A percentile compares a stretch with the other conserved stretches of the same genome.
phyloP scores from a whole-genome alignment of 441 rosid species.

The Bocquillonia castaneifolia region DNA sequence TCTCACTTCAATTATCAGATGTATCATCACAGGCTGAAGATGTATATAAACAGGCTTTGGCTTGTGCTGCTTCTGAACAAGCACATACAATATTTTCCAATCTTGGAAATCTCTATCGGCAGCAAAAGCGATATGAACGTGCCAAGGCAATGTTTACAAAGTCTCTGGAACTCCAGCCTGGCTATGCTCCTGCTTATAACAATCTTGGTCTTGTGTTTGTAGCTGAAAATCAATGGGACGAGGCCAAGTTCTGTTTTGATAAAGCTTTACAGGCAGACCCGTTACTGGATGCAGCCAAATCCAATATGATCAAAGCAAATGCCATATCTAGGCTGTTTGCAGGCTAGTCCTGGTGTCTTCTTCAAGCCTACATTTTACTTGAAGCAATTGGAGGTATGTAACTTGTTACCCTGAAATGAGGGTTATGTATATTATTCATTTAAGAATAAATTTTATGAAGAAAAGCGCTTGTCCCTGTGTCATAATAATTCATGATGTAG shows the following conservation, averaged over 20 bases:
- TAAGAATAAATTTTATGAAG: neutral
- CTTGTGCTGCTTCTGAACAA: conserved; percentile 52
- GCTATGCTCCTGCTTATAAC: conserved; percentile 92
- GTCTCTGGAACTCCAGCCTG: conserved; percentile 76
- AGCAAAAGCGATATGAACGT: conserved; percentile 63
- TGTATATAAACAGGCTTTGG: conserved; percentile 72
- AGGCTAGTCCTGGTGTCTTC: conserved; percentile 30
- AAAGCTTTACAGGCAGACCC: conserved; percentile 70
- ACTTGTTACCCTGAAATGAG: neutral
- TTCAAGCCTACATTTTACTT: conserved; percentile 17
- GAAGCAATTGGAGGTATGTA: conserved; percentile 8
- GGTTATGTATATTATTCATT: conserved; percentile 1
- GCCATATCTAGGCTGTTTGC: conserved; percentile 44
- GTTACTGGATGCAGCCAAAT: conserved; percentile 80
- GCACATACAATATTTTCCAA: conserved; percentile 73
- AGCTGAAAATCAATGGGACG: conserved; percentile 77
- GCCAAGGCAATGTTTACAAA: conserved; percentile 92
- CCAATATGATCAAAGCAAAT: conserved; percentile 68
- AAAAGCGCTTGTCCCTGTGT: neutral
- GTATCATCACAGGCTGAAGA: conserved; percentile 67
- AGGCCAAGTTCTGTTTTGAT: conserved; percentile 78
- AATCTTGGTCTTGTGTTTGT: conserved; percentile 87
- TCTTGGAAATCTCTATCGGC: conserved; percentile 86
- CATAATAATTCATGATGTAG: neutral
- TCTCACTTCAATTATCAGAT: conserved; percentile 73